phyloP scores from a whole-genome alignment of 768 basidiomycete species.

The Mycena haematopus region DNA sequence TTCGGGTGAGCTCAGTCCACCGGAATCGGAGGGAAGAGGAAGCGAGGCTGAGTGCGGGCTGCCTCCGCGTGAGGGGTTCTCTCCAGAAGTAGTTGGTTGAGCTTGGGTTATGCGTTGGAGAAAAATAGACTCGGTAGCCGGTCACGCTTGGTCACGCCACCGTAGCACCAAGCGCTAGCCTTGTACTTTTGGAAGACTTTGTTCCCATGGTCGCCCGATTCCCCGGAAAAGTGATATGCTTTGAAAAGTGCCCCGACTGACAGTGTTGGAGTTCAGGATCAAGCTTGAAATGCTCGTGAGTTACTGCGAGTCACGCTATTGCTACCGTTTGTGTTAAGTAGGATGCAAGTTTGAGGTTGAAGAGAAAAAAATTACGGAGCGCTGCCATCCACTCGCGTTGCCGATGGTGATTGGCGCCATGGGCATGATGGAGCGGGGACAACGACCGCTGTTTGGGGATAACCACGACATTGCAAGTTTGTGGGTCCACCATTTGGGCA shows the following conservation, averaged over 20 bases:
- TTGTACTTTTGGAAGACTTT: slow-evolving; percentile 9
- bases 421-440: not conserved
- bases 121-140: slow-evolving; percentile 25
- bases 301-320: too few relatives aligned
- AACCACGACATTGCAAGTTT: not conserved
- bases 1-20: slow-evolving; percentile 15
- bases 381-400: not conserved
- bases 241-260: not conserved
- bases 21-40: slow-evolving; percentile 21
- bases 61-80: slow-evolving; percentile 9
- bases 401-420: not conserved
- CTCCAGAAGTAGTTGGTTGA: slow-evolving; percentile 12
- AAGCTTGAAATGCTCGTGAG: slow-evolving; percentile 1
- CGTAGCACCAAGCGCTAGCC: not conserved
- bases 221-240: slow-evolving; percentile 14
- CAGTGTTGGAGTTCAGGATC: not conserved
- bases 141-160: slow-evolving; percentile 20
- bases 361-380: not conserved
- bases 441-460: not conserved
- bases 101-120: slow-evolving; percentile 7
- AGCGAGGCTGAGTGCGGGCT: not conserved
- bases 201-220: slow-evolving; percentile 22
- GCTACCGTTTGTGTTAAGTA: too few relatives aligned
- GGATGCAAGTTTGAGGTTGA: too few relatives aligned
- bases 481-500: slow-evolving; percentile 10